A percentile compares a stretch with the other conserved stretches of the same genome.
phyloP scores from a whole-genome alignment of 2,329 filamentous ascomycete genomes.

The Nemania diffusa region DNA sequence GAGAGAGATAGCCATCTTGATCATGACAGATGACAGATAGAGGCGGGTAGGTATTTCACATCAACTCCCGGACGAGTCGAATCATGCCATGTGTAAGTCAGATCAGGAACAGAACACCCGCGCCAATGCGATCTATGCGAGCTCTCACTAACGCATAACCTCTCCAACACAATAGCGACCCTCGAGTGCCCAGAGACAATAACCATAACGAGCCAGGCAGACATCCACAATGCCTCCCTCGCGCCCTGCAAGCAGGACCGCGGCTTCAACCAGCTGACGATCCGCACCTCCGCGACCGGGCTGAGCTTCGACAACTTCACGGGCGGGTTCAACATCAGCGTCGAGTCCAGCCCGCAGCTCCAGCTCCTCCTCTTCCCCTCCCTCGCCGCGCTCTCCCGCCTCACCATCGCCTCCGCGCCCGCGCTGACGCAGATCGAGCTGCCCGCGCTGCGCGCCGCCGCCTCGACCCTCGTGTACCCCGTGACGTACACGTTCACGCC shows the following conservation, averaged over 20 bases:
- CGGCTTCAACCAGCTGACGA: constrained; percentile 3
- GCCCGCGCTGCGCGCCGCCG: constrained; percentile 5
- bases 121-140: too few relatives aligned
- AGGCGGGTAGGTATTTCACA: constrained; percentile 2
- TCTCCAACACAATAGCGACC: background rate
- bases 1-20: background rate
- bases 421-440: constrained; percentile 19
- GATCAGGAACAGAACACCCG: background rate
- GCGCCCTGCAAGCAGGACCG: background rate
- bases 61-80: background rate
- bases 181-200: constrained; percentile 16
- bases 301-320: constrained; percentile 21
- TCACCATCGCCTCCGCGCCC: background rate
- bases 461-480: constrained; percentile 6
- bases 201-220: constrained; percentile 7
- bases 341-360: background rate
- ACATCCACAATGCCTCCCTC: constrained; percentile 2
- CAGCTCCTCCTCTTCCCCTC: constrained; percentile 3
- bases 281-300: background rate
- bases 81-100: constrained; percentile 24
- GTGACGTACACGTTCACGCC: constrained; percentile 22
- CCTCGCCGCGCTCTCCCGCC: constrained; percentile 1
- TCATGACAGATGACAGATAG: constrained; percentile 1
- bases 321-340: constrained; percentile 18
- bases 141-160: background rate